Percentiles rank a stretch among this genome's conserved stretches.
These are phyloP conservation scores for Chlorella sp. DNA, from an alignment of 139 green algal genomes.

Conservation along the genomic window DNA sequence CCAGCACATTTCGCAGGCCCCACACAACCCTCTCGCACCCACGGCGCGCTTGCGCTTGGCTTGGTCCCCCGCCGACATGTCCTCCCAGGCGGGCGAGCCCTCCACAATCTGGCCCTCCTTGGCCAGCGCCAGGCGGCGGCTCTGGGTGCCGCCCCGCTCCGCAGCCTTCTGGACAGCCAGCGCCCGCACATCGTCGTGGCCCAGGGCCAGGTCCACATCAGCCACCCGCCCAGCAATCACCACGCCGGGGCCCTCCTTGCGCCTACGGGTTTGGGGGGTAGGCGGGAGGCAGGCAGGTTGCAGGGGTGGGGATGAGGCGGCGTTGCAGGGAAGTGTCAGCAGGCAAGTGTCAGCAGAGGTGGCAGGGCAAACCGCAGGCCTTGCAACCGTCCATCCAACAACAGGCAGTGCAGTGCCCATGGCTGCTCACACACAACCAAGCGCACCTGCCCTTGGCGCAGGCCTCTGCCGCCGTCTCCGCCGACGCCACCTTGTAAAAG, in stretches of 20 bases:
- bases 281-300: background rate
- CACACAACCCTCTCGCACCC: background rate
- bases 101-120: conserved; percentile 89
- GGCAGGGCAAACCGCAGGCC: too few species aligned
- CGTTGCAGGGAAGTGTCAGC: too few species aligned
- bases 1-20: too few species aligned
- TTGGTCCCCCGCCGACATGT: conserved; percentile 81
- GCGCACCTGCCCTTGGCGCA: conserved; percentile 66
- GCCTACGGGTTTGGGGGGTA: conserved; percentile 16
- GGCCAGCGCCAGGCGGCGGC: conserved; percentile 77
- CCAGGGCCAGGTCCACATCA: conserved; percentile 83
- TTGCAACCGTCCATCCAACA: too few species aligned
- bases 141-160: conserved; percentile 62
- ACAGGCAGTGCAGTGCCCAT: too few species aligned
- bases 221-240: conserved; percentile 71
- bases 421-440: too few species aligned
- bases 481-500: conserved; percentile 59
- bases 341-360: background rate
- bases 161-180: conserved; percentile 48
- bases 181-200: conserved; percentile 62
- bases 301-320: too few species aligned
- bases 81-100: conserved; percentile 74
- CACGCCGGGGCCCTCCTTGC: conserved; percentile 64
- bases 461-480: conserved; percentile 64
- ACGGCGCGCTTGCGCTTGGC: conserved; percentile 47